phyloP scores from a whole-genome alignment of 106 monocot species.

The Hemerocallis citrina region DNA sequence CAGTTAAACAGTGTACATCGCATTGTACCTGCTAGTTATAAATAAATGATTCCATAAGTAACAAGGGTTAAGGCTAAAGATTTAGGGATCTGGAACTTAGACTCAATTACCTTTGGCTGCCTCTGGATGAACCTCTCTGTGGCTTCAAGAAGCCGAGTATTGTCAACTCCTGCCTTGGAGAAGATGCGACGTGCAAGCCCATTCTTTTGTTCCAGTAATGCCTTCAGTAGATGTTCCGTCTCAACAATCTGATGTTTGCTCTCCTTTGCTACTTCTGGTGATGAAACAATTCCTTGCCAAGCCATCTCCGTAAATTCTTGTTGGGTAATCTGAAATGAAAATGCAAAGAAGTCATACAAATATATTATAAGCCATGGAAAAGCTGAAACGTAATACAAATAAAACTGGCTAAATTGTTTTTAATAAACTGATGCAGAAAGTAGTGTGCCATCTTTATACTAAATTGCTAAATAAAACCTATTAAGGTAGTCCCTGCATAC shows the following conservation, averaged over 20 bases:
- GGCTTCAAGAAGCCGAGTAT: conserved; percentile 80
- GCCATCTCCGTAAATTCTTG: conserved; percentile 98
- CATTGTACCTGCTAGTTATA: too few relatives aligned
- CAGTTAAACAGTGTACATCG: too few relatives aligned
- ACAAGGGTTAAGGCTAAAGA: too few relatives aligned
- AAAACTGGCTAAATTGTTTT: neutral
- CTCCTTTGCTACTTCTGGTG: conserved; percentile 94
- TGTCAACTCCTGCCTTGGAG: conserved; percentile 91
- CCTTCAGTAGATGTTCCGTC: conserved; percentile 97
- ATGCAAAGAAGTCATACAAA: neutral
- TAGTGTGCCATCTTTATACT: too few relatives aligned
- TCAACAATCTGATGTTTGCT: conserved; percentile 97
- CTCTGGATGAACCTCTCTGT: conserved; percentile 87
- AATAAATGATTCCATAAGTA: too few relatives aligned
- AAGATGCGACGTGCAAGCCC: conserved; percentile 98
- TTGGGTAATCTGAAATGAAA: conserved; percentile 60
- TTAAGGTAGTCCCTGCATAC: too few relatives aligned
- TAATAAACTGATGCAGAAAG: neutral
- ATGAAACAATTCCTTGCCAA: conserved; percentile 94
- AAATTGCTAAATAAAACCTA: too few relatives aligned
- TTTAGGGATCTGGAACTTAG: too few relatives aligned
- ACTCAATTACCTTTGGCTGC: conserved; percentile 71
- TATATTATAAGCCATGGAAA: neutral
- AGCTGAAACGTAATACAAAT: neutral
- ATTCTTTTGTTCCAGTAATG: conserved; percentile 91